Percentiles rank a stretch among this genome's conserved stretches.
phyloP scores from a whole-genome alignment of 176 grass and related monocot species.

The Carex parvula region DNA sequence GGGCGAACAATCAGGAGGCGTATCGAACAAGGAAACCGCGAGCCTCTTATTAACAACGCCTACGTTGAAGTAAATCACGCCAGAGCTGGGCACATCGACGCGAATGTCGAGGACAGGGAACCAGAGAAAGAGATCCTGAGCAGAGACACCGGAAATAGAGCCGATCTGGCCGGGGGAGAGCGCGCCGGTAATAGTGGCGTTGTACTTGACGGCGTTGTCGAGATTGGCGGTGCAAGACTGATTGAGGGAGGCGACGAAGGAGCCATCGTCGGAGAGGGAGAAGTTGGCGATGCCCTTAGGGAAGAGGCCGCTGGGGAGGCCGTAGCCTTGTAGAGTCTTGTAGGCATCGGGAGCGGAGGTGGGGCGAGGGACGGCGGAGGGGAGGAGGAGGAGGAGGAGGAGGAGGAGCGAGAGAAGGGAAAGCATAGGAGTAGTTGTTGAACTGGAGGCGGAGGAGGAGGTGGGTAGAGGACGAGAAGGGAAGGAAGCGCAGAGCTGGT shows the following conservation, averaged over 20 bases:
- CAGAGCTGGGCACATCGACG: slow-evolving; percentile 53
- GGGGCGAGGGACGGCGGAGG: not conserved
- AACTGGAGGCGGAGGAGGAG: not conserved
- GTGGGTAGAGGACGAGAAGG: not conserved
- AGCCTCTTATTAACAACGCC: slow-evolving; percentile 70
- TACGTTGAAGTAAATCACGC: slow-evolving; percentile 80
- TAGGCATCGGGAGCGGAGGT: slow-evolving; percentile 28
- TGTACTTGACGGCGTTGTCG: slow-evolving; percentile 63
- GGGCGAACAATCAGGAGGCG: slow-evolving; percentile 54
- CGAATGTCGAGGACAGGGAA: slow-evolving; percentile 60
- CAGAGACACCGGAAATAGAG: slow-evolving; percentile 39
- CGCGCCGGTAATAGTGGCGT: slow-evolving; percentile 42
- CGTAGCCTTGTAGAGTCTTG: slow-evolving; percentile 39
- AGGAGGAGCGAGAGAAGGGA: not conserved
- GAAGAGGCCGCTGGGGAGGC: slow-evolving; percentile 48
- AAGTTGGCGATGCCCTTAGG: slow-evolving; percentile 48
- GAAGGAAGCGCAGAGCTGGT: not conserved
- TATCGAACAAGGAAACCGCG: slow-evolving; percentile 62
- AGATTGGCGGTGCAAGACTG: slow-evolving; percentile 44
- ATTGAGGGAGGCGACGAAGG: slow-evolving; percentile 49
- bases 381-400: not conserved
- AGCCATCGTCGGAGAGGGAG: slow-evolving; percentile 32
- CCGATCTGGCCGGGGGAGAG: slow-evolving; percentile 55
- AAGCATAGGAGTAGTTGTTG: not conserved
- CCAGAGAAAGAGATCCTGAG: slow-evolving; percentile 82